phyloP scores from a whole-genome alignment of 2,329 filamentous ascomycete genomes.

The Cladophialophora immunda region DNA sequence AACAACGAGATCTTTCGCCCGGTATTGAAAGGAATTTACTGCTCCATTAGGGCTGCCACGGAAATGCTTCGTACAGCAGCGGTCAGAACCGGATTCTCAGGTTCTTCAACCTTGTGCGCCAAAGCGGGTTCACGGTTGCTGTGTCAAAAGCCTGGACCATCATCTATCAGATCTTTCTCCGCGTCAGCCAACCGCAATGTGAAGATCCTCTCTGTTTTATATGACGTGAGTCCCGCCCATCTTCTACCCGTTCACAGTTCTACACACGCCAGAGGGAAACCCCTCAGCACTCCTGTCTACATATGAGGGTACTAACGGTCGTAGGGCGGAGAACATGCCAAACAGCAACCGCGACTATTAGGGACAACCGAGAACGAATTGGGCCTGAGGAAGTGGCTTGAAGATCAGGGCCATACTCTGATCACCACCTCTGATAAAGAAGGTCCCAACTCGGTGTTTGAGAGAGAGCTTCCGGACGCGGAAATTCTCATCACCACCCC shows the following conservation, averaged over 20 bases:
- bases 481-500: conserved; percentile 99
- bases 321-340: conserved; percentile 81
- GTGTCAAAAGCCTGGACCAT: background rate
- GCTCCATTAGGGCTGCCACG: background rate
- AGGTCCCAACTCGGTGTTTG: conserved; percentile 88
- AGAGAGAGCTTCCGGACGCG: conserved; percentile 93
- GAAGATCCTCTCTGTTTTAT: conserved; percentile 93
- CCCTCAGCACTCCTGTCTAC: background rate
- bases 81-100: background rate
- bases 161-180: conserved; percentile 1
- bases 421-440: conserved; percentile 99
- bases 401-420: conserved; percentile 94
- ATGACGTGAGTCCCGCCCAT: conserved; percentile 73
- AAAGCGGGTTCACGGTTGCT: background rate
- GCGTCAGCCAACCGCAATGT: conserved; percentile 77
- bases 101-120: background rate
- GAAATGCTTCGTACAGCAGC: conserved; percentile 6
- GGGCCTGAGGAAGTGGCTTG: conserved; percentile 95
- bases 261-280: conserved; percentile 10
- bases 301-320: background rate
- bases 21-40: background rate
- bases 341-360: conserved; percentile 85
- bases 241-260: background rate
- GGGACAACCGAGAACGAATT: conserved; percentile 99
- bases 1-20: background rate